Evolutionary conservation across 441 rosid genomes (phyloP).

Genomic region (Populus hybrid): DNA sequence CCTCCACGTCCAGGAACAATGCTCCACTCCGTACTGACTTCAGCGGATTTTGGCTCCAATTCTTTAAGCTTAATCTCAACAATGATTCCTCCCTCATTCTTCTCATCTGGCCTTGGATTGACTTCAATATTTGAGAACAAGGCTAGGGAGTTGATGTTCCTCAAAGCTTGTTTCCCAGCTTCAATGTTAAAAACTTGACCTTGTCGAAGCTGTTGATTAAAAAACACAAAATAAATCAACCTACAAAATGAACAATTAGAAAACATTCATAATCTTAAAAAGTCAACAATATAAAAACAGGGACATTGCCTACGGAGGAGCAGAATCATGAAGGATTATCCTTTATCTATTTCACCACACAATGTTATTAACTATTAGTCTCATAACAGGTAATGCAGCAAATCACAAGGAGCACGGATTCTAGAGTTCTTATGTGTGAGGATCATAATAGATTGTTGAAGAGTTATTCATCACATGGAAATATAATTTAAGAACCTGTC

Average conservation of each 20-base stretch:
- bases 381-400: not conserved
- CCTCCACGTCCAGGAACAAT: slow-evolving; percentile 98
- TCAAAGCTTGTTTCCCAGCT: slow-evolving; percentile 88
- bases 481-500: no score
- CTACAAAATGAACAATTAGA: not conserved
- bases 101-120: slow-evolving; percentile 90
- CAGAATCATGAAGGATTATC: not conserved
- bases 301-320: not conserved
- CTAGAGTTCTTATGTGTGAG: not conserved
- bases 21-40: slow-evolving; percentile 98
- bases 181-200: slow-evolving; percentile 89
- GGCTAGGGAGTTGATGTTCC: slow-evolving; percentile 74
- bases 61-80: slow-evolving; percentile 97
- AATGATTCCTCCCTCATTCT: slow-evolving; percentile 88
- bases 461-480: no score
- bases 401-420: not conserved
- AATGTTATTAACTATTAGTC: not conserved
- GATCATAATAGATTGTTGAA: not conserved
- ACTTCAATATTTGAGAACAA: slow-evolving; percentile 92
- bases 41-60: slow-evolving; percentile 93
- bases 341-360: not conserved
- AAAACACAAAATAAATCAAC: slow-evolving; percentile 3
- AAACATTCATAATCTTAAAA: slow-evolving; percentile 2
- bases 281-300: not conserved
- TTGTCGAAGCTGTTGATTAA: slow-evolving; percentile 60